Conservation (phyloP, 805 yeast genomes). For the Lachancea mirantina region DNA sequence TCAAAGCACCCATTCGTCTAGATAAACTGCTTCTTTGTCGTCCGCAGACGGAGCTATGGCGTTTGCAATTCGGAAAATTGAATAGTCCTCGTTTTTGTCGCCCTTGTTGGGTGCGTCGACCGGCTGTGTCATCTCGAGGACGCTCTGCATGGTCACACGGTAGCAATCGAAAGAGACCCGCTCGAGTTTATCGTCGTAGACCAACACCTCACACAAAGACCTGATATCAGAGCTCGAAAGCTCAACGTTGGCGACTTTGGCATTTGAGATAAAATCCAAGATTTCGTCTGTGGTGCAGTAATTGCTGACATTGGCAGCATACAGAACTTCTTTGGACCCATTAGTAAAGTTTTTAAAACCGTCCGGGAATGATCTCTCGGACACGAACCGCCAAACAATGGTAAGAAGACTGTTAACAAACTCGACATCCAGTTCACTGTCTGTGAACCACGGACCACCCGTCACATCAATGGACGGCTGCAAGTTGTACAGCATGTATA, state of each 20-base stretch:
- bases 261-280: slow-evolving; percentile 59
- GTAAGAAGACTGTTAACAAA: slow-evolving; percentile 78
- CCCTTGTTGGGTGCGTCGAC: slow-evolving; percentile 20
- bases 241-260: slow-evolving; percentile 77
- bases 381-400: slow-evolving; percentile 82
- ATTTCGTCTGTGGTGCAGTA: slow-evolving; percentile 71
- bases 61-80: slow-evolving; percentile 38
- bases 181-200: slow-evolving; percentile 81
- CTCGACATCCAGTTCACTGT: slow-evolving; percentile 88
- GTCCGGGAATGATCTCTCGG: slow-evolving; percentile 67
- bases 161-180: slow-evolving; percentile 54
- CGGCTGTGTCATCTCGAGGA: slow-evolving; percentile 49
- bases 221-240: slow-evolving; percentile 66
- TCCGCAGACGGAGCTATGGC: slow-evolving; percentile 33
- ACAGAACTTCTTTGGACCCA: slow-evolving; percentile 27
- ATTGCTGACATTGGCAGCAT: slow-evolving; percentile 50
- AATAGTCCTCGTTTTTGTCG: slow-evolving; percentile 28
- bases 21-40: slow-evolving; percentile 39
- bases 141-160: slow-evolving; percentile 78
- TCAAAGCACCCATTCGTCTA: slow-evolving; percentile 42
- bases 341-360: slow-evolving; percentile 41
- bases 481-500: slow-evolving; percentile 87
- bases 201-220: slow-evolving; percentile 78
- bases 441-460: slow-evolving; percentile 99
- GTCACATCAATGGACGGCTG: slow-evolving; percentile 95